phyloP scores from a whole-genome alignment of 805 yeast species.

The Metschnikowia arizonensis region DNA sequence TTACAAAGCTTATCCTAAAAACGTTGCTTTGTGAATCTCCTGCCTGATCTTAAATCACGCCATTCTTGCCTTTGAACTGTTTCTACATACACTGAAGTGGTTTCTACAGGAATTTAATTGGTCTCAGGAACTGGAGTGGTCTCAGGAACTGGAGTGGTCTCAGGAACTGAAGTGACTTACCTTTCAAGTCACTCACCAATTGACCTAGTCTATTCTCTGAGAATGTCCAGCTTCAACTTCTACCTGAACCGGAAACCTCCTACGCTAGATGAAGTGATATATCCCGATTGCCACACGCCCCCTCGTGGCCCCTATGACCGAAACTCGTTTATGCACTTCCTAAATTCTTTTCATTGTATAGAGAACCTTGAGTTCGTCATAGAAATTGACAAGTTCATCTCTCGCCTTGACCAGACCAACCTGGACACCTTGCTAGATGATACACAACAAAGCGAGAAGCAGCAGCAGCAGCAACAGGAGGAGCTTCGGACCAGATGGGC shows the following conservation, averaged over 20 bases:
- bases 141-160: too few relatives aligned
- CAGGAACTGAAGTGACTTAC: too few relatives aligned
- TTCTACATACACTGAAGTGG: too few relatives aligned
- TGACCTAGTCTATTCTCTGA: too few relatives aligned
- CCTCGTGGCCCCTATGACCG: conserved; percentile 18
- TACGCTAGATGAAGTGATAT: conserved; percentile 20
- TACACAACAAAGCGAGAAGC: too few relatives aligned
- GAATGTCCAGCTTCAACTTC: conserved; percentile 16
- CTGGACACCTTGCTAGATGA: conserved; percentile 13
- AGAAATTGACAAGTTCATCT: conserved; percentile 20
- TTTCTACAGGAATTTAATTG: too few relatives aligned
- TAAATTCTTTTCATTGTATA: conserved; percentile 30
- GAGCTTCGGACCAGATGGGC: conserved; percentile 23
- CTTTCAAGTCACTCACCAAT: too few relatives aligned
- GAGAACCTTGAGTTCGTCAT: conserved; percentile 36
- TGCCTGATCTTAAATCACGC: too few relatives aligned
- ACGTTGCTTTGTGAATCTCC: too few relatives aligned
- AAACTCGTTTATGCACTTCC: conserved; percentile 24
- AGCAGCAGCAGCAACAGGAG: conserved; percentile 8
- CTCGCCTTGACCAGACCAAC: conserved; percentile 4
- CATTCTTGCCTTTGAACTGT: too few relatives aligned
- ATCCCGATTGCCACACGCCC: conserved; percentile 4
- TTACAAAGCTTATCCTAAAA: too few relatives aligned
- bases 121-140: too few relatives aligned
- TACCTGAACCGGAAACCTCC: conserved; percentile 15